Evolutionary conservation across 1,284 basidiomycete species (phyloP), one percentile per base, ranked within the genome.

Genomic region (Ceratobasidium sp.): DNA sequence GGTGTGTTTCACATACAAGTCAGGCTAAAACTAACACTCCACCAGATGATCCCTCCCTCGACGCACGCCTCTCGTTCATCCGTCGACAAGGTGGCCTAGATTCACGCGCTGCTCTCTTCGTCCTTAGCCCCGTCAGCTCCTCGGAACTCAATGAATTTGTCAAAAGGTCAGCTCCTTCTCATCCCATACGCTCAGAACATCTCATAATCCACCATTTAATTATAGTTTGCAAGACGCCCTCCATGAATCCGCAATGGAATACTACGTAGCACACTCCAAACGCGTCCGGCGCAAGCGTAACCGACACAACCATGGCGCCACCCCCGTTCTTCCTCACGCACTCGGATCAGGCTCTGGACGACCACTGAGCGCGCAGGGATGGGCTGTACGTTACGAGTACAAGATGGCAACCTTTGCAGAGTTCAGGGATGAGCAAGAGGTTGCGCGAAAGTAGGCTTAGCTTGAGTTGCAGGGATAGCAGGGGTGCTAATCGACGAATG

Each of bases 381-480:
- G 97, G 96, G 92, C 90, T 0, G 94, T 97, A n/a, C 85, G 97
- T 23, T 96, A 97, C 79, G 95, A 98, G 80, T 98, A 95, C 84
- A 99, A 98, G 83, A 92, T 97, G 84, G 97, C 92, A 0, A 93
- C 93, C 76, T 98, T 98, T 81, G 95, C 96, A 0, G 97, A 99
- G 81, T 92, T 98, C 77, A 84, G 95, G 69, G 90, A 93, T 21
- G 96, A 98, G 79, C 88, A 93, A 75, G 94, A 97, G 77, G 90
- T 94, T 5, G 94, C 95, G 1, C 84, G 95, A 75, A 94, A 94
- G 90, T 93, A 76, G 76, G 80, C 79, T 73, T 23, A 4, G 47
- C 6, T 7, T 38, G n/a, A 2, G 8, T 43, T 6, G 3, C 5
- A 13, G n/a, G 2, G 23, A 7, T 49, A 1, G n/a, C 6, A 32